Conservation (phyloP, 2,329 filamentous ascomycete genomes). For the Alternaria hordeiaustralica region DNA sequence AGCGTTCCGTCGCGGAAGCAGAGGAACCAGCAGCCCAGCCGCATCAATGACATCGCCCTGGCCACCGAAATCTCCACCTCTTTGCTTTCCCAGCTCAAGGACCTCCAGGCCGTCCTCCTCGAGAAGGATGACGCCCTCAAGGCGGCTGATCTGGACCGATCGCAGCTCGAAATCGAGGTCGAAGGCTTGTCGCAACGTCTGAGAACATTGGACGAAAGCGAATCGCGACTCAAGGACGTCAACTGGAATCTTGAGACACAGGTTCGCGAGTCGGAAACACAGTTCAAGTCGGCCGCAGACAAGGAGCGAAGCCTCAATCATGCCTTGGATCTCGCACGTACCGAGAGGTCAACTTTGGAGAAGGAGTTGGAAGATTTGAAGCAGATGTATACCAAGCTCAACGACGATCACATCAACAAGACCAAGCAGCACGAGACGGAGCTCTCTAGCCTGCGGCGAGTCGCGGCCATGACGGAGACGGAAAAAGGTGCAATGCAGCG, state of each 20-base stretch:
- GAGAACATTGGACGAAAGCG: conserved; percentile 86
- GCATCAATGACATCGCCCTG: conserved; percentile 95
- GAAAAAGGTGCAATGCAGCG: conserved; percentile 80
- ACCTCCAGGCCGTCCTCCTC: conserved; percentile 81
- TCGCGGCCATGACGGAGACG: conserved; percentile 75
- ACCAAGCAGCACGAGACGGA: conserved; percentile 90
- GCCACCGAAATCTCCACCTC: conserved; percentile 98
- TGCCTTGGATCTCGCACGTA: conserved; percentile 69
- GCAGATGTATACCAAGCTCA: conserved; percentile 75
- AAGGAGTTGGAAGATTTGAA: conserved; percentile 92
- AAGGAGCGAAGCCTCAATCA: conserved; percentile 83
- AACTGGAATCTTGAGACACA: conserved; percentile 98
- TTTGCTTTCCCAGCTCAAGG: conserved; percentile 89
- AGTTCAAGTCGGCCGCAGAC: conserved; percentile 77
- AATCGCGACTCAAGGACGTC: conserved; percentile 96
- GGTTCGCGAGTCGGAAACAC: conserved; percentile 79
- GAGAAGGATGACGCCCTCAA: conserved; percentile 90
- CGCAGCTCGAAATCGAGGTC: conserved; percentile 80
- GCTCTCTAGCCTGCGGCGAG: conserved; percentile 81
- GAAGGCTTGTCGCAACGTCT: conserved; percentile 81
- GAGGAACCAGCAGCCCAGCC: conserved; percentile 85
- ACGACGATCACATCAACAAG: conserved; percentile 77
- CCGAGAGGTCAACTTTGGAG: conserved; percentile 79
- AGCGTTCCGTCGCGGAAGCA: conserved; percentile 85
- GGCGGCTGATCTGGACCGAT: conserved; percentile 74